Evolutionary conservation across 768 basidiomycete genomes (phyloP), one percentile per base, ranked within the genome.

Genomic region (Lentinula sp.): DNA sequence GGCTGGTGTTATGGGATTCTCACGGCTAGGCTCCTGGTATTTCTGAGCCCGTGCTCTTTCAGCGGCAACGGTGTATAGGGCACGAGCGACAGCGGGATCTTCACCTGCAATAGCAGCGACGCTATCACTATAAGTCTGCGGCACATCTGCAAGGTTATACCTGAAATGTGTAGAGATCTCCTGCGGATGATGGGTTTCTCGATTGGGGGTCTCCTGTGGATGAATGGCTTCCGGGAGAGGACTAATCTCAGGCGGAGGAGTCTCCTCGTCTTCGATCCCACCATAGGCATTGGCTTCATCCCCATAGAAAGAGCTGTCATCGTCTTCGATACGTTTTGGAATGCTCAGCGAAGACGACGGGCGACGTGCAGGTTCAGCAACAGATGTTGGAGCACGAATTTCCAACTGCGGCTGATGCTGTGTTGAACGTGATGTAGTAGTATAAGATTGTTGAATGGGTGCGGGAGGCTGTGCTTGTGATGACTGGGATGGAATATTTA

Each of bases 241-340:
- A 5, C 32, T 18, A 28, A 23, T 18, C 7, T 21, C 16, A 15
- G 15, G 7, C 28, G 18, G 23, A 18, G 57, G 7, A 15, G 28
- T 37, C 9, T 45, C 39, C 31, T 50, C 59, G 39, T 60, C 59
- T 28, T 45, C 55, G 35, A 61, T 61, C 15, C 55, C 55, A 28
- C 28, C 53, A 32, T 59, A 59, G 13, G 57, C 57, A 40, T 59
- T n/a, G 11, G 16, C 11, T 37, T 59, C 57, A 13, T 59, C 48
- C 13, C 57, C 48, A 49, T 59, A 59, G 28, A 59, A 18, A 21
- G 57, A 50, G 32, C 13, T 28, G 10, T 4, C 35, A 48, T 46
- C 42, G n/a, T 54, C 53, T 34, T 35, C 34, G 37, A n/a, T 2
- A 11, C 8, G 46, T 23, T 23, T 9, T 18, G 46, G 46, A 48